phyloP scores from a whole-genome alignment of 2,329 filamentous ascomycete genomes.

The Gremmenia infestans region DNA sequence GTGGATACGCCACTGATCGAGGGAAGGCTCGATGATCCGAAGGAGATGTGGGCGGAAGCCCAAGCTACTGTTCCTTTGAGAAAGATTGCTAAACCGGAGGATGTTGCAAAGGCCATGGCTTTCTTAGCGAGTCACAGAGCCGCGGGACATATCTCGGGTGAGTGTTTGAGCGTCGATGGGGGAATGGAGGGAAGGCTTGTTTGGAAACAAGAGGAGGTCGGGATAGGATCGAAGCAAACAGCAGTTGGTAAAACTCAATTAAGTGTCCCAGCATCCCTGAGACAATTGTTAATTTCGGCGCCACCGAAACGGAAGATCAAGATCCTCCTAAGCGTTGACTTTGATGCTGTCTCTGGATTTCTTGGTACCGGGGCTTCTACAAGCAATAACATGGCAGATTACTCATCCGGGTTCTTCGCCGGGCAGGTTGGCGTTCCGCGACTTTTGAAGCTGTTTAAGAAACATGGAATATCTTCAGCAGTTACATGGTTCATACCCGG shows the following conservation, averaged over 20 bases:
- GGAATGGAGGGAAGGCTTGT: slow-evolving; percentile 43
- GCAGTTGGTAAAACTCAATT: slow-evolving; percentile 6
- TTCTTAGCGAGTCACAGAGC: slow-evolving; percentile 68
- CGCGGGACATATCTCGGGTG: slow-evolving; percentile 49
- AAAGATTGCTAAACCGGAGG: slow-evolving; percentile 61
- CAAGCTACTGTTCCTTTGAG: slow-evolving; percentile 53
- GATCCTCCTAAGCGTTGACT: slow-evolving; percentile 21
- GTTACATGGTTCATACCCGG: slow-evolving; percentile 58
- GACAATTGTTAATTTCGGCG: background rate
- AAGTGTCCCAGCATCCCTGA: slow-evolving; percentile 1
- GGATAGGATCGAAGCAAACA: background rate
- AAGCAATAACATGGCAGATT: slow-evolving; percentile 51
- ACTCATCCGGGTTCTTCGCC: slow-evolving; percentile 50
- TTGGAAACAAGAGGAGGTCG: slow-evolving; percentile 38
- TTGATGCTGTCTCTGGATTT: slow-evolving; percentile 54
- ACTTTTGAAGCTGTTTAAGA: slow-evolving; percentile 48
- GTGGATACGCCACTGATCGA: slow-evolving; percentile 60
- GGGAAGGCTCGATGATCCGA: slow-evolving; percentile 44
- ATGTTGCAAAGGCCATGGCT: slow-evolving; percentile 70
- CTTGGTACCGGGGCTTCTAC: slow-evolving; percentile 47
- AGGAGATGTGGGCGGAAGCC: slow-evolving; percentile 44
- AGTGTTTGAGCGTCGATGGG: slow-evolving; percentile 47
- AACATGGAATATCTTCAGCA: slow-evolving; percentile 44
- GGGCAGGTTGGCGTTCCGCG: slow-evolving; percentile 52
- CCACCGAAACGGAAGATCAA: slow-evolving; percentile 15